Percentiles rank a stretch among this genome's conserved stretches.
Conservation (phyloP, 306 rosid species). For the Vigna unguiculata region DNA sequence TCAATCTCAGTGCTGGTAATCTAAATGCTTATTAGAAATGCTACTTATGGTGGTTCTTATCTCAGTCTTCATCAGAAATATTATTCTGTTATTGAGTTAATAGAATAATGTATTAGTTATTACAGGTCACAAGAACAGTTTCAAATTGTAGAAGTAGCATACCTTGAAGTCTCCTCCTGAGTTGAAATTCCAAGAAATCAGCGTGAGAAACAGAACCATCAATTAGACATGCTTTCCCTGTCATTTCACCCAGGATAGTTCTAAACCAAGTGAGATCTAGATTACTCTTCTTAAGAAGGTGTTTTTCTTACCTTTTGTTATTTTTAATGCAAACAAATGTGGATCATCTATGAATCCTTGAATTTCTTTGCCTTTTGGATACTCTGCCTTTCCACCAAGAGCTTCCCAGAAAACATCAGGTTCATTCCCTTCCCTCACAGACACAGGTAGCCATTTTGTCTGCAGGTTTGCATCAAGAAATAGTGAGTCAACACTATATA, state of each 20-base stretch:
- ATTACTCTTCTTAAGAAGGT: constrained; percentile 51
- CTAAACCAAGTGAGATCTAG: constrained; percentile 63
- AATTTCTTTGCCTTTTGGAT: constrained; percentile 76
- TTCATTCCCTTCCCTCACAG: constrained; percentile 96
- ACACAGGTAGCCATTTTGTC: constrained; percentile 80
- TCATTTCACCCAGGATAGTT: constrained; percentile 62
- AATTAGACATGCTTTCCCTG: constrained; percentile 67
- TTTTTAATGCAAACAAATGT: constrained; percentile 72
- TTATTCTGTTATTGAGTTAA: background rate
- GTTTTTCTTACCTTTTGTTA: constrained; percentile 69
- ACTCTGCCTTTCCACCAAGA: constrained; percentile 82
- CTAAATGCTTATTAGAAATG: constrained; percentile 2
- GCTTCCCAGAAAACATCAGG: constrained; percentile 80
- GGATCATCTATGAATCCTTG: constrained; percentile 79
- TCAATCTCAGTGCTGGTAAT: constrained; percentile 15
- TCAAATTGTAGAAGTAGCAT: constrained; percentile 36
- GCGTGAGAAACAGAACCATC: constrained; percentile 73
- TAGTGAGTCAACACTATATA: constrained; percentile 22
- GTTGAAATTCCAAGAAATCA: constrained; percentile 54
- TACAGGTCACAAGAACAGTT: constrained; percentile 21
- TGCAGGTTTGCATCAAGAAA: constrained; percentile 51
- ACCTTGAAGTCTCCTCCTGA: constrained; percentile 97
- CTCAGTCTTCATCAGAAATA: background rate
- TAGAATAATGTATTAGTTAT: background rate
- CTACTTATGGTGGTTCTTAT: background rate